A percentile compares a stretch with the other conserved stretches of the same genome.
These are phyloP conservation scores for Penicillium corylophilum DNA, from an alignment of 2,329 filamentous ascomycete genomes.

Conservation along the genomic window DNA sequence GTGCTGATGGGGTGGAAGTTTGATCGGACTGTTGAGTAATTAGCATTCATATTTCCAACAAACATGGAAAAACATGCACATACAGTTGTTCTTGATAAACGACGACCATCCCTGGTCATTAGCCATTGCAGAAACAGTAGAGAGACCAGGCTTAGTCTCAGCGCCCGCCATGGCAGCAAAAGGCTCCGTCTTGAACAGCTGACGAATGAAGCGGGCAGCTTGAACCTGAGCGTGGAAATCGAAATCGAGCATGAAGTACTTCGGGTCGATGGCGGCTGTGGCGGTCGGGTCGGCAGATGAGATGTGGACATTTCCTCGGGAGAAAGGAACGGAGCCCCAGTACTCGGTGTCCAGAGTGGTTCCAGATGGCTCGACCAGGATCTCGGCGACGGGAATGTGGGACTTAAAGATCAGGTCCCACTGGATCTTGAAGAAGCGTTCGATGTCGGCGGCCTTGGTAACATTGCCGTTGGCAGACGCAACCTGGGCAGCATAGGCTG, in stretches of 20 bases:
- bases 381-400: conserved; percentile 28
- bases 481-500: conserved; percentile 23
- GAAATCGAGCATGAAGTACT: conserved; percentile 31
- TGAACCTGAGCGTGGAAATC: conserved; percentile 25
- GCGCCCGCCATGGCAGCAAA: conserved; percentile 15
- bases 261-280: conserved; percentile 29
- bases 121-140: conserved; percentile 20
- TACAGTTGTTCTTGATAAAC: conserved; percentile 28
- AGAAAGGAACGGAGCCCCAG: conserved; percentile 32
- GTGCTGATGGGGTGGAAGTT: conserved; percentile 34
- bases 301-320: conserved; percentile 32
- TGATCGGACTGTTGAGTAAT: conserved; percentile 21
- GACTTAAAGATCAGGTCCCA: conserved; percentile 30
- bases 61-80: background rate
- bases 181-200: conserved; percentile 20
- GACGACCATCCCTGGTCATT: conserved; percentile 22
- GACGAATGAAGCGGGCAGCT: conserved; percentile 22
- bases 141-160: conserved; percentile 23
- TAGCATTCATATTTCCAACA: background rate
- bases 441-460: conserved; percentile 19
- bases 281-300: conserved; percentile 24
- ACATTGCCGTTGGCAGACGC: conserved; percentile 15
- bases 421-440: conserved; percentile 27
- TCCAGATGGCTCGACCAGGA: conserved; percentile 22
- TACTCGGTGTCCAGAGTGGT: conserved; percentile 20